A percentile compares a stretch with the other conserved stretches of the same genome.
phyloP scores from a whole-genome alignment of 495 filamentous ascomycete species.

The Hypoxylon trugodes region DNA sequence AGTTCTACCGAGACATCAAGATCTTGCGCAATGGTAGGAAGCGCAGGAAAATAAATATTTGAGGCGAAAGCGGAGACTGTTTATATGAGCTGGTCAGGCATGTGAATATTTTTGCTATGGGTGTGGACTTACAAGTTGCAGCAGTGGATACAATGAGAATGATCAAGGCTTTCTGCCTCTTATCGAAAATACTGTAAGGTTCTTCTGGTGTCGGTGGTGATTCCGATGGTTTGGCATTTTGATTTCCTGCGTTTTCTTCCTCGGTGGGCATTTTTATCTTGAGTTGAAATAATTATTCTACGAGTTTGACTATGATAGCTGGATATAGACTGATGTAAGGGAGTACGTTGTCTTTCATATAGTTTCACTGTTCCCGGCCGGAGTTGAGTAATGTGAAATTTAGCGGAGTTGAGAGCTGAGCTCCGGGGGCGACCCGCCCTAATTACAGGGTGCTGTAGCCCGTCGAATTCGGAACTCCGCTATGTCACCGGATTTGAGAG shows the following conservation, averaged over 20 bases:
- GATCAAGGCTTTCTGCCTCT: conserved; percentile 57
- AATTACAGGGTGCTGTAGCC: neutral
- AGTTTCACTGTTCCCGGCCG: conserved; percentile 8
- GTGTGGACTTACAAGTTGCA: conserved; percentile 52
- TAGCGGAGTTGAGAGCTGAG: conserved; percentile 20
- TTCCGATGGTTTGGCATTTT: neutral
- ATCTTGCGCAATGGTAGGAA: conserved; percentile 55
- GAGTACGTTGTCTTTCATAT: conserved; percentile 12
- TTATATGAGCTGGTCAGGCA: neutral
- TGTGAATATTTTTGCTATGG: neutral
- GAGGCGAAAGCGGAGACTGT: conserved; percentile 62
- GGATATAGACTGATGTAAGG: neutral
- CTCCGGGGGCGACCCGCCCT: neutral
- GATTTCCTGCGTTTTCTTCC: neutral
- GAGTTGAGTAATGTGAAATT: conserved; percentile 17
- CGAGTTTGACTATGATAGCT: neutral
- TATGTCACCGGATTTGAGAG: conserved; percentile 7
- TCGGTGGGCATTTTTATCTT: conserved; percentile 5
- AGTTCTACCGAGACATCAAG: conserved; percentile 54
- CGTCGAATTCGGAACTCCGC: neutral
- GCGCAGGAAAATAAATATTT: conserved; percentile 63
- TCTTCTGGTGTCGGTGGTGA: conserved; percentile 19
- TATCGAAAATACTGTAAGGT: conserved; percentile 59
- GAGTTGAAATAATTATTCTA: neutral
- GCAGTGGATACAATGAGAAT: conserved; percentile 57